phyloP scores from a whole-genome alignment of 2,329 filamentous ascomycete genomes.

The Nannizzia gypsea region DNA sequence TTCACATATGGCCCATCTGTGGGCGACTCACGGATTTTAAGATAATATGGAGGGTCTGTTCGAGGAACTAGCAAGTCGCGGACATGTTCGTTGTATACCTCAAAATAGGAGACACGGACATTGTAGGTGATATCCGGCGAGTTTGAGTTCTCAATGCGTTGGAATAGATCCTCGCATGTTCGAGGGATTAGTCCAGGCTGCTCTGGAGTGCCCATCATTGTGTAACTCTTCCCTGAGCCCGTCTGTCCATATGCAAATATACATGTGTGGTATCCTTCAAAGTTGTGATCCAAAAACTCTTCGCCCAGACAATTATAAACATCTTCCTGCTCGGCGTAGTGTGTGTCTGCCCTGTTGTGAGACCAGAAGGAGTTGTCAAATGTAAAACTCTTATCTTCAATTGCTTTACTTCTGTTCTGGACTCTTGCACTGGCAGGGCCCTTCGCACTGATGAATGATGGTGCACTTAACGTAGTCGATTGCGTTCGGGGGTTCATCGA shows the following conservation, averaged over 20 bases:
- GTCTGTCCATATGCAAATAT: constrained; percentile 99
- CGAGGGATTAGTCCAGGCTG: constrained; percentile 85
- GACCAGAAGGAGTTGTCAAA: constrained; percentile 99
- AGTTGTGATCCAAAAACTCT: constrained; percentile 98
- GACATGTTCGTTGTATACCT: constrained; percentile 99
- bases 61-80: constrained; percentile 79
- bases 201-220: constrained; percentile 83
- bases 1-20: constrained; percentile 95
- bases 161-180: constrained; percentile 91
- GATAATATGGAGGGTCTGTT: constrained; percentile 71
- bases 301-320: constrained; percentile 90
- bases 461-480: constrained; percentile 66
- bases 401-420: constrained; percentile 55
- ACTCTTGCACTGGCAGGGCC: constrained; percentile 39
- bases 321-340: constrained; percentile 86
- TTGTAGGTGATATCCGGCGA: constrained; percentile 91
- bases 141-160: constrained; percentile 76
- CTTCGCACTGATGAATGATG: constrained; percentile 41
- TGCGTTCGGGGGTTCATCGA: constrained; percentile 83
- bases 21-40: constrained; percentile 93
- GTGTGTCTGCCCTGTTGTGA: constrained; percentile 61
- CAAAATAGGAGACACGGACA: constrained; percentile 95
- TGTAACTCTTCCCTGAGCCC: constrained; percentile 94
- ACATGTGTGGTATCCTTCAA: constrained; percentile 97
- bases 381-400: constrained; percentile 82